Evolutionary conservation across 1,284 basidiomycete genomes (phyloP).

Genomic region (Cryptococcus wingfieldii): DNA sequence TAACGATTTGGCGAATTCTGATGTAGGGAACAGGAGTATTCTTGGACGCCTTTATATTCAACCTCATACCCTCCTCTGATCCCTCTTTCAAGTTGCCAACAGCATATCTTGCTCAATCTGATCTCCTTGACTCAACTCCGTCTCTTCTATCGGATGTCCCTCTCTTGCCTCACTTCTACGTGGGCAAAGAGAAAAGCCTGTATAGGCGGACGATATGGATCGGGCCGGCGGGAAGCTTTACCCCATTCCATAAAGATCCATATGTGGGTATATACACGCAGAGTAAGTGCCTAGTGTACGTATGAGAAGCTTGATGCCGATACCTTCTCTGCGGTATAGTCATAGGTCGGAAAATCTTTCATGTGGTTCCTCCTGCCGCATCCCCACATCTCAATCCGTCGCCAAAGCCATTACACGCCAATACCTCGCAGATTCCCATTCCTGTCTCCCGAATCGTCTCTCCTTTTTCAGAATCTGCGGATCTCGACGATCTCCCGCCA

Average conservation of each 20-base stretch:
- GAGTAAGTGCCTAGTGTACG: constrained; percentile 13
- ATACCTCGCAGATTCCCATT: constrained; percentile 35
- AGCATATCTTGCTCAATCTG: constrained; percentile 45
- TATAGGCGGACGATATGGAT: constrained; percentile 43
- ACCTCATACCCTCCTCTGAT: constrained; percentile 28
- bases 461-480: background rate
- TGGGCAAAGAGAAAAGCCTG: constrained; percentile 23
- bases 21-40: constrained; percentile 30
- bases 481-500: constrained; percentile 14
- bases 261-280: constrained; percentile 44
- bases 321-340: constrained; percentile 13
- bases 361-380: constrained; percentile 33
- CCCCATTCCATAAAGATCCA: constrained; percentile 44
- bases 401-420: constrained; percentile 21
- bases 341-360: constrained; percentile 37
- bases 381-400: constrained; percentile 20
- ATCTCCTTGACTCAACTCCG: constrained; percentile 28
- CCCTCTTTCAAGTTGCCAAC: constrained; percentile 22
- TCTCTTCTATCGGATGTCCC: constrained; percentile 20
- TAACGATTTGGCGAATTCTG: background rate
- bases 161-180: constrained; percentile 25
- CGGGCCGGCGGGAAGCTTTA: constrained; percentile 36
- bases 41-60: constrained; percentile 42
- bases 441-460: constrained; percentile 26
- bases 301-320: background rate